Evolutionary conservation across 2,329 filamentous ascomycete species (phyloP), one percentile per base, ranked within the genome.

Genomic region (Teratosphaeriaceae sp.): DNA sequence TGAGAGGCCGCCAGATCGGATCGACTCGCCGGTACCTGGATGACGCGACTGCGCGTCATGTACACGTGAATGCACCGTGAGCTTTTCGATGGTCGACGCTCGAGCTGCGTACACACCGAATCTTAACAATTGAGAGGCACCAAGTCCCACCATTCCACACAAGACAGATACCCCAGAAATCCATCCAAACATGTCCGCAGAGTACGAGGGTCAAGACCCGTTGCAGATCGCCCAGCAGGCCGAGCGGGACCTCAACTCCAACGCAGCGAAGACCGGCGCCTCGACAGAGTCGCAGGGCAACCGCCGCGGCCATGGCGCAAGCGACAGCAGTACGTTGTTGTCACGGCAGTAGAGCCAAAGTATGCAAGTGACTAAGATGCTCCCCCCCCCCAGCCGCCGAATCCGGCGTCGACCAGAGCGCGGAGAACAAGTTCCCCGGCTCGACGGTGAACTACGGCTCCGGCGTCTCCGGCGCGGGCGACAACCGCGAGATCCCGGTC

Each of bases 401-500:
- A 49, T 74, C 70, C 40, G 71, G 70, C 54, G 60, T 75, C 56
- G 65, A 74, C 57, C 58, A 64, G n/a, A 49, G 50, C 45, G 66
- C 62, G 7, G 53, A 52, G 13, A 41, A 54, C 26, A 66, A 65
- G 31, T 74, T 74, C 58, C 68, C 71, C 13, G 71, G 71, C 45
- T 59, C 61, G 18, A 51, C 55, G 11, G 69, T 72, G 12, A 65
- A 53, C 24, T 65, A 68, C 49, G 71, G 71, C 29, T 66, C 65
- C 18, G 61, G 61, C 0, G 68, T 66, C 4, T 66, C 63, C 2
- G 70, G 70, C 21, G 61, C 59, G 2, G 66, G 68, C 24, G 65
- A 71, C 52, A 73, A 73, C 54, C 61, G 70, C 37, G 65, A 70
- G 33, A 74, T 74, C 33, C 70, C 72, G 1, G 37, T 62, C 3